Base-by-base conservation (phyloP, 441 rosid genomes). In the Francoa sonchifolia region DNA sequence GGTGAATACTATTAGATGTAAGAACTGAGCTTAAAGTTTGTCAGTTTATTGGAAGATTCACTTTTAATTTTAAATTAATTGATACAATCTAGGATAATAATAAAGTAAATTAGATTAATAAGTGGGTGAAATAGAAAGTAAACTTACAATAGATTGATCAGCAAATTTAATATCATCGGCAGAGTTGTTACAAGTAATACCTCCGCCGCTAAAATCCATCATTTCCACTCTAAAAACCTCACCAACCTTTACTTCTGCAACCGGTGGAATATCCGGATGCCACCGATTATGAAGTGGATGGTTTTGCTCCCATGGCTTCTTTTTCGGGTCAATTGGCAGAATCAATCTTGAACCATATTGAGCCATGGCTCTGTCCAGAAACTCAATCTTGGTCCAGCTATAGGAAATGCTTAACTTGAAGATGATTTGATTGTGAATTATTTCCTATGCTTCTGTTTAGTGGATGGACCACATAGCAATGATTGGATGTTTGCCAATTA, bases 301-400 rank as follows among this genome's bases (percentile, higher is more conserved):
- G 33, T 45, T 54, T 52, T 80, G 90, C 47, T 71, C 67, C 69
- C 72, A 63, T 59, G 97, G 77, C 65, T 76, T 60, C 86, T 73
- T 83, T 74, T 62, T 75, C 55, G 79, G 44, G 57, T 83, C 97
- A 32, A 78, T 56, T 9, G 84, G 79, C 44, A 82, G 68, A 32
- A 74, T 65, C 26, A 80, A 11, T 47, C 69, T 61, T 13, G 85
- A 40, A 25, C 78, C 78, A 31, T 40, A 43, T 19, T 58, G 29
- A 26, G 59, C 61, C 71, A 67, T 67, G 43, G 15, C 53, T 35
- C 22, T 27, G n/a, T 1, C 31, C 12, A 33, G 28, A 11, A 2
- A 28, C 17, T 11, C 15, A 15, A 13, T 12, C 17, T 20, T 19
- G 19, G 32, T 37, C n/a, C 28, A 28, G n/a, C n/a, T n/a, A n/a